Conservation (phyloP, 2,329 filamentous ascomycete species). For the Coniella lustricola region DNA sequence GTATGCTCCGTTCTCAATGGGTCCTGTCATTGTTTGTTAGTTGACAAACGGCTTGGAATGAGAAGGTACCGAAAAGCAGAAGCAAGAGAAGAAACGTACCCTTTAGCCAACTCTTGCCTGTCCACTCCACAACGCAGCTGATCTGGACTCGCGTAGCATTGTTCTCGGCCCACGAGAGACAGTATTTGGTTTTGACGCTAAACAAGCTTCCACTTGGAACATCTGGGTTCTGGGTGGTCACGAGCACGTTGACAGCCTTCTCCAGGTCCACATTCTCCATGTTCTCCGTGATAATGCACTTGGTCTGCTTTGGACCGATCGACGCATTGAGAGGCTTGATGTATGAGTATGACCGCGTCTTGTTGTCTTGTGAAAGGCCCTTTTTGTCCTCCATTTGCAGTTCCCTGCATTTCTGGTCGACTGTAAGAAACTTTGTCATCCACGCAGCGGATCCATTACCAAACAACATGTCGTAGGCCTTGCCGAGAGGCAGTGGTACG, state of each 20-base stretch:
- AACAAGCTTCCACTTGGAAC: slow-evolving; percentile 93
- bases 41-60: not conserved
- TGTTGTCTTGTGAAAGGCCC: slow-evolving; percentile 68
- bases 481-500: slow-evolving; percentile 80
- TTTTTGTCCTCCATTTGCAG: slow-evolving; percentile 79
- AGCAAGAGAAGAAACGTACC: slow-evolving; percentile 45
- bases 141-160: slow-evolving; percentile 80
- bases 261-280: slow-evolving; percentile 83
- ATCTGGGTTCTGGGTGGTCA: slow-evolving; percentile 84
- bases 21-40: slow-evolving; percentile 47
- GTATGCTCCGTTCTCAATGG: slow-evolving; percentile 91
- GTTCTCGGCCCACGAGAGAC: slow-evolving; percentile 82
- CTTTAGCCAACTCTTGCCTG: slow-evolving; percentile 96
- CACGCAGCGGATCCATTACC: slow-evolving; percentile 72
- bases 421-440: slow-evolving; percentile 78
- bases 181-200: slow-evolving; percentile 86
- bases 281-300: slow-evolving; percentile 80
- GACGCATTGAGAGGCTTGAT: slow-evolving; percentile 81
- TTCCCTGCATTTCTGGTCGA: slow-evolving; percentile 86
- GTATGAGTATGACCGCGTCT: slow-evolving; percentile 70
- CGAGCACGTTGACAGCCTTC: slow-evolving; percentile 74
- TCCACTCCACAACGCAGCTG: slow-evolving; percentile 91
- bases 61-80: no score
- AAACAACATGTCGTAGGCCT: slow-evolving; percentile 84
- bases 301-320: slow-evolving; percentile 90